Evolutionary conservation across 2,329 filamentous ascomycete genomes (phyloP).

Genomic region (Fusarium oligoseptatum): DNA sequence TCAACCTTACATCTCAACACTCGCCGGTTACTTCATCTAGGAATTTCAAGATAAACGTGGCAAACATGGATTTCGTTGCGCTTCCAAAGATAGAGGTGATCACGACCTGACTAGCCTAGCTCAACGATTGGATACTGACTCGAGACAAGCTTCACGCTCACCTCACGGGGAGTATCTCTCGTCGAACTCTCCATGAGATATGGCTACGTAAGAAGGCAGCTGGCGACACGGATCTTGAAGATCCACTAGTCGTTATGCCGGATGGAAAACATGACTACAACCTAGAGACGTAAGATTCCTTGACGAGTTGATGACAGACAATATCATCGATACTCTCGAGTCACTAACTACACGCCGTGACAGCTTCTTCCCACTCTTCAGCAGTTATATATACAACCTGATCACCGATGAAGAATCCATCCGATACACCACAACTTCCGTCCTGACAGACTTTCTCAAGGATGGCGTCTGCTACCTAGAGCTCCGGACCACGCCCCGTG

Average conservation of each 20-base stretch:
- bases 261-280: constrained; percentile 79
- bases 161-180: constrained; percentile 82
- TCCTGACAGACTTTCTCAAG: constrained; percentile 73
- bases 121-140: not conserved
- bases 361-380: constrained; percentile 84
- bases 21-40: not conserved
- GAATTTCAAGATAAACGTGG: not conserved
- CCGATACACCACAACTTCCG: constrained; percentile 72
- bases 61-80: constrained; percentile 59
- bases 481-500: constrained; percentile 82
- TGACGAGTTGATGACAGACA: too few relatives aligned
- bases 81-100: constrained; percentile 69
- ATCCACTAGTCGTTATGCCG: constrained; percentile 78
- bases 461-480: constrained; percentile 85
- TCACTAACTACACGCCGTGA: not conserved
- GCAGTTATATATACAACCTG: constrained; percentile 83
- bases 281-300: constrained; percentile 69
- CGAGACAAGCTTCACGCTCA: constrained; percentile 79
- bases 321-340: not conserved
- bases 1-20: not conserved
- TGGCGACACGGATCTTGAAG: constrained; percentile 68
- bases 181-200: constrained; percentile 78
- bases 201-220: constrained; percentile 73
- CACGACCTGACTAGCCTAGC: not conserved
- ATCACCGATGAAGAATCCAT: constrained; percentile 73